phyloP scores from a whole-genome alignment of 2,329 filamentous ascomycete species.

The Colletotrichum sp. region DNA sequence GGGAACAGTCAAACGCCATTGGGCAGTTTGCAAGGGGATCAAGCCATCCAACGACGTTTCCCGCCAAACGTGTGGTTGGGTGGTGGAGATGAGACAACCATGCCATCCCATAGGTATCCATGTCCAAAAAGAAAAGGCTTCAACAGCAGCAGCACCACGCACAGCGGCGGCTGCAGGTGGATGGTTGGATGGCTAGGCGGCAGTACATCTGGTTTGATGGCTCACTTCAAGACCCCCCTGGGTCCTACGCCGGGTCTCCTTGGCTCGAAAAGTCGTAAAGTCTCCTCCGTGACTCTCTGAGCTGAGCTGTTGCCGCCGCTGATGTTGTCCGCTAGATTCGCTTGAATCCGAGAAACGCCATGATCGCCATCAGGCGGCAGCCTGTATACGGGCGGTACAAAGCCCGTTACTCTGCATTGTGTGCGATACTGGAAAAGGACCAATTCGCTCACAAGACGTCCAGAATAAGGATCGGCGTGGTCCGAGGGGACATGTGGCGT shows the following conservation, averaged over 20 bases:
- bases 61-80: constrained; percentile 4
- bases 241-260: background rate
- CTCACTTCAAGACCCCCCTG: constrained; percentile 1
- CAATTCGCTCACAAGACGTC: background rate
- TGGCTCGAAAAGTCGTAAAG: background rate
- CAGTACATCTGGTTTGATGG: background rate
- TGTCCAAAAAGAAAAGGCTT: background rate
- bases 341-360: constrained; percentile 6
- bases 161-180: constrained; percentile 15
- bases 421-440: background rate
- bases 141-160: background rate
- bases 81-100: constrained; percentile 19
- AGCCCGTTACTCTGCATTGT: background rate
- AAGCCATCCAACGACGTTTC: constrained; percentile 3
- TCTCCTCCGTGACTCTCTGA: background rate
- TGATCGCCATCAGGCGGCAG: constrained; percentile 3
- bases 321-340: background rate
- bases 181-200: background rate
- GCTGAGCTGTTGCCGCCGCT: background rate
- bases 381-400: background rate
- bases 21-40: background rate
- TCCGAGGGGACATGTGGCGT: constrained; percentile 11
- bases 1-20: constrained; percentile 8
- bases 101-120: background rate
- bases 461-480: background rate